Evolutionary conservation across 2,329 filamentous ascomycete genomes (phyloP).

Genomic region (Arthroderma sp.): DNA sequence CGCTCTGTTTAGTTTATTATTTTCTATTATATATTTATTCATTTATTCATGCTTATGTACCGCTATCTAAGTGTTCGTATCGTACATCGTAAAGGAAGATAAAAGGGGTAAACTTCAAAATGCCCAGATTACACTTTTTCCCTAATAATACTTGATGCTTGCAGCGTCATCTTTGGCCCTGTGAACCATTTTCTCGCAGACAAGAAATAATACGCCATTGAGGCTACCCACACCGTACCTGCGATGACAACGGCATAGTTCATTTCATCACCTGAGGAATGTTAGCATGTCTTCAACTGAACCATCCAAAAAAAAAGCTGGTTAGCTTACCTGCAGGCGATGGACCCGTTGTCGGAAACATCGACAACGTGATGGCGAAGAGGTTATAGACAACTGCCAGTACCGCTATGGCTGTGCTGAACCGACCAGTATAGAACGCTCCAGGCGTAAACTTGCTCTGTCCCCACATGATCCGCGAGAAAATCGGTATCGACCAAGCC

Average conservation of each 20-base stretch:
- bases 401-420: constrained; percentile 42
- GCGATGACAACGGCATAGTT: constrained; percentile 54
- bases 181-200: constrained; percentile 48
- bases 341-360: constrained; percentile 47
- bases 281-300: not conserved
- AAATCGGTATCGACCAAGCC: constrained; percentile 47
- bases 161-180: constrained; percentile 45
- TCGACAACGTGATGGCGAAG: constrained; percentile 44
- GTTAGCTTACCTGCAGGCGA: constrained; percentile 32
- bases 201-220: constrained; percentile 42
- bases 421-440: constrained; percentile 44
- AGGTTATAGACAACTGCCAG: constrained; percentile 41
- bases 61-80: too few relatives aligned
- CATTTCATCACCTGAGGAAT: constrained; percentile 34
- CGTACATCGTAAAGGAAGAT: too few relatives aligned
- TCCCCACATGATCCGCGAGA: constrained; percentile 47
- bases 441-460: constrained; percentile 45
- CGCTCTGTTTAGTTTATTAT: too few relatives aligned
- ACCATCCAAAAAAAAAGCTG: not conserved
- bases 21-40: too few relatives aligned
- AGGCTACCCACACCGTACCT: constrained; percentile 44
- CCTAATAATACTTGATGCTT: constrained; percentile 5
- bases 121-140: too few relatives aligned
- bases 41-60: too few relatives aligned
- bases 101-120: too few relatives aligned